A percentile compares a stretch with the other conserved stretches of the same genome.
phyloP scores from a whole-genome alignment of 768 basidiomycete genomes.

The Termitomyces sp. region DNA sequence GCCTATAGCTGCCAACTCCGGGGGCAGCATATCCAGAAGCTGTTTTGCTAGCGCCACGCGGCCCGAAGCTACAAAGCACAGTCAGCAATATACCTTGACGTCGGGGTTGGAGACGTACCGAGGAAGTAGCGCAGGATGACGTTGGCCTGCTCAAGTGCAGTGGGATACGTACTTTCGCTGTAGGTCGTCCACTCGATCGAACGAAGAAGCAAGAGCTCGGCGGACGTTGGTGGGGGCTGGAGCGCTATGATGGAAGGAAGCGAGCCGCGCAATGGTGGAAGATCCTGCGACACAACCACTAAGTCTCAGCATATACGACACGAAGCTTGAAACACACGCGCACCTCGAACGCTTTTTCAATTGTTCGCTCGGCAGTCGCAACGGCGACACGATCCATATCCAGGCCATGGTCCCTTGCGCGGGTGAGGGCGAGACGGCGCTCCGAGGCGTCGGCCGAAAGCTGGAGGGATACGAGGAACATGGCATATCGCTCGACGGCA shows the following conservation, averaged over 20 bases:
- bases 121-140: constrained; percentile 88
- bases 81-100: neutral
- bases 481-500: constrained; percentile 87
- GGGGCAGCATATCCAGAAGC: constrained; percentile 55
- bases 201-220: constrained; percentile 65
- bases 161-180: constrained; percentile 62
- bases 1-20: constrained; percentile 53
- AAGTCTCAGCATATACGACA: neutral
- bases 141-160: constrained; percentile 83
- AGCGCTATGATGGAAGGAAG: constrained; percentile 56
- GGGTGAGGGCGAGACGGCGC: constrained; percentile 62
- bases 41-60: constrained; percentile 62
- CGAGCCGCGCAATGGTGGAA: constrained; percentile 49
- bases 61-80: constrained; percentile 52
- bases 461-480: constrained; percentile 79
- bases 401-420: constrained; percentile 80
- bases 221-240: constrained; percentile 51
- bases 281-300: constrained; percentile 26
- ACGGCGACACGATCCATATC: constrained; percentile 77
- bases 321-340: constrained; percentile 8
- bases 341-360: constrained; percentile 66
- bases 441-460: constrained; percentile 59
- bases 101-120: constrained; percentile 37
- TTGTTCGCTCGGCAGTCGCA: constrained; percentile 72
- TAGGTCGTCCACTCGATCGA: constrained; percentile 94